A percentile compares a stretch with the other conserved stretches of the same genome.
phyloP scores from a whole-genome alignment of 352 stramenopile species.

The Peronospora belbahrii region DNA sequence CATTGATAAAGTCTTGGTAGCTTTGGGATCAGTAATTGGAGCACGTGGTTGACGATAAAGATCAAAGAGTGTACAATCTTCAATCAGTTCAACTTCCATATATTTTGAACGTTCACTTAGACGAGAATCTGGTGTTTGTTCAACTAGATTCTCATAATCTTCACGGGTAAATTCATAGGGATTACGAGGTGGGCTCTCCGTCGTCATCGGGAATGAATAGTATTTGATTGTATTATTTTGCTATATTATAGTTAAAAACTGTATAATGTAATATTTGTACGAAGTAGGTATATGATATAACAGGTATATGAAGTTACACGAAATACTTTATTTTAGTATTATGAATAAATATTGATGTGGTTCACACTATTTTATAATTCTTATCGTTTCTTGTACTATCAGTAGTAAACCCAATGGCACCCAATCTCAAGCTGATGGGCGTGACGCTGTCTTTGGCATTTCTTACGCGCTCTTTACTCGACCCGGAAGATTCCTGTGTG shows the following conservation, averaged over 20 bases:
- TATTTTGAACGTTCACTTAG: conserved; percentile 73
- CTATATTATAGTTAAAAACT: too few species aligned
- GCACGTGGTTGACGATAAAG: conserved; percentile 77
- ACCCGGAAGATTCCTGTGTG: conserved; percentile 51
- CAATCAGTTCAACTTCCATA: conserved; percentile 79
- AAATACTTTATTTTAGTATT: too few species aligned
- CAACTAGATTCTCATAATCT: conserved; percentile 57
- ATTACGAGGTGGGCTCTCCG: conserved; percentile 34
- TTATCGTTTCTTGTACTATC: background rate
- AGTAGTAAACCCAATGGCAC: conserved; percentile 59
- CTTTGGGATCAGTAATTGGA: conserved; percentile 44
- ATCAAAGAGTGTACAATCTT: conserved; percentile 87
- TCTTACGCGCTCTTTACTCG: conserved; percentile 55
- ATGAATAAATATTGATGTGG: too few species aligned
- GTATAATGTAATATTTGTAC: too few species aligned
- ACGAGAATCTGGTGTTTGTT: conserved; percentile 28
- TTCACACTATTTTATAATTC: too few species aligned
- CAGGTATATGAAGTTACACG: too few species aligned
- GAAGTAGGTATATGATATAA: too few species aligned
- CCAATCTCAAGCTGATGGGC: conserved; percentile 76
- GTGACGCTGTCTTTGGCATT: conserved; percentile 57
- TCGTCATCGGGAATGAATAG: too few species aligned
- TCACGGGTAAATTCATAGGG: conserved; percentile 64
- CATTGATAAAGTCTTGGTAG: conserved; percentile 54
- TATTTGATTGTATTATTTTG: too few species aligned